phyloP scores from a whole-genome alignment of 1,284 basidiomycete species.

The Filobasidium uniguttulatum region DNA sequence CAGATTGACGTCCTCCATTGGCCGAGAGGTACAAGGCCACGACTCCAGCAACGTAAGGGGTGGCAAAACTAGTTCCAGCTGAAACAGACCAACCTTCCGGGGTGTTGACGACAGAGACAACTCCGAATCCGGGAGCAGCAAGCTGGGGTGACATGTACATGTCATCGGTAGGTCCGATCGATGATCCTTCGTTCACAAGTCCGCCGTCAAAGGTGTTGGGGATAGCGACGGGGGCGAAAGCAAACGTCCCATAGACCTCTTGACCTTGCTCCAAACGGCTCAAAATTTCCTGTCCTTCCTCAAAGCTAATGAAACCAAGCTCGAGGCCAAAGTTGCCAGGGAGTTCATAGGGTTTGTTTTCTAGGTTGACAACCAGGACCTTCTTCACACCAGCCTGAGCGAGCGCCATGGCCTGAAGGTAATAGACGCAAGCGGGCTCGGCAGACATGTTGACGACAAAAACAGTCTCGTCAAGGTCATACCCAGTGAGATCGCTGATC shows the following conservation, averaged over 20 bases:
- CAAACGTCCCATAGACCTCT: slow-evolving; percentile 43
- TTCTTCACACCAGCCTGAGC: slow-evolving; percentile 3
- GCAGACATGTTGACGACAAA: slow-evolving; percentile 23
- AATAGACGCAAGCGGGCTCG: slow-evolving; percentile 8
- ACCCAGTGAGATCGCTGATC: slow-evolving; percentile 23
- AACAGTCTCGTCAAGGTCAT: slow-evolving; percentile 15
- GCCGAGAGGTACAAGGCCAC: slow-evolving; percentile 50
- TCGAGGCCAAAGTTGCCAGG: slow-evolving; percentile 20
- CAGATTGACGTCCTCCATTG: slow-evolving; percentile 39
- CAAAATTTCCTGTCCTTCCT: slow-evolving; percentile 33
- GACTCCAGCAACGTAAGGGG: slow-evolving; percentile 47
- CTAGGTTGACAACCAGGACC: slow-evolving; percentile 5
- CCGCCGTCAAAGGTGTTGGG: slow-evolving; percentile 43
- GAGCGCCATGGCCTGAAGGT: slow-evolving; percentile 18
- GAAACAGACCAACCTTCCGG: slow-evolving; percentile 21
- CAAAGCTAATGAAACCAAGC: slow-evolving; percentile 24
- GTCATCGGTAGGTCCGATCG: slow-evolving; percentile 50
- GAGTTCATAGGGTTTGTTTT: neutral
- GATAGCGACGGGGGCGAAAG: slow-evolving; percentile 39
- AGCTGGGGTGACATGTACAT: slow-evolving; percentile 47
- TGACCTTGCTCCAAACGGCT: slow-evolving; percentile 37
- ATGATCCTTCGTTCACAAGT: slow-evolving; percentile 45
- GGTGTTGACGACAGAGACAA: slow-evolving; percentile 25
- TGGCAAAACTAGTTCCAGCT: slow-evolving; percentile 47
- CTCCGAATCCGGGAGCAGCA: slow-evolving; percentile 46